Evolutionary conservation across 768 basidiomycete genomes (phyloP).

Genomic region (Termitomyces sp.): DNA sequence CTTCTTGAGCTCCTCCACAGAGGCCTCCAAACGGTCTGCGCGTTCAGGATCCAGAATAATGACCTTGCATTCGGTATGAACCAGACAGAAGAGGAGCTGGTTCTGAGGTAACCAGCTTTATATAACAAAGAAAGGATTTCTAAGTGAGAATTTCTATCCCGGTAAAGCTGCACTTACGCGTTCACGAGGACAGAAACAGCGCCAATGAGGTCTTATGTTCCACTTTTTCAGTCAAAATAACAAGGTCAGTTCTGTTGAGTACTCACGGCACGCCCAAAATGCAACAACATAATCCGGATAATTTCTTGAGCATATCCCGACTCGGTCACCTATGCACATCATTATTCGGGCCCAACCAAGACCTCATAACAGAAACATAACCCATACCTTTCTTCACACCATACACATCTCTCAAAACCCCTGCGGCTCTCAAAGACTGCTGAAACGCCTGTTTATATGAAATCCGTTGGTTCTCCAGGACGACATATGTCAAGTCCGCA

Average conservation of each 20-base stretch:
- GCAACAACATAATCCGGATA: slow-evolving; percentile 42
- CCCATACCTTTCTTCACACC: slow-evolving; percentile 43
- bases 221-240: not conserved
- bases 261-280: slow-evolving; percentile 49
- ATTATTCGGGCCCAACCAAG: not conserved
- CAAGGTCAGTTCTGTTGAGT: not conserved
- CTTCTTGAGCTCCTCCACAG: slow-evolving; percentile 23
- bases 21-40: slow-evolving; percentile 32
- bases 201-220: slow-evolving; percentile 38
- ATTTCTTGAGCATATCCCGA: slow-evolving; percentile 49
- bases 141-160: not conserved
- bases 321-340: slow-evolving; percentile 31
- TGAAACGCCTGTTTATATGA: slow-evolving; percentile 39
- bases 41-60: slow-evolving; percentile 47
- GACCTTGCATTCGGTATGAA: slow-evolving; percentile 37
- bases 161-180: slow-evolving; percentile 28
- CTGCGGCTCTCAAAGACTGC: slow-evolving; percentile 33
- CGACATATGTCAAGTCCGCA: slow-evolving; percentile 39
- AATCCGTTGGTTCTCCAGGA: slow-evolving; percentile 45
- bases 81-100: slow-evolving; percentile 42
- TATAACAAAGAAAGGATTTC: not conserved
- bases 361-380: not conserved
- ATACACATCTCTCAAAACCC: slow-evolving; percentile 37
- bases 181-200: slow-evolving; percentile 47
- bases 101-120: slow-evolving; percentile 39